A percentile compares a stretch with the other conserved stretches of the same genome.
Conservation (phyloP, 2,329 filamentous ascomycete species). For the Escovopsis sp. region DNA sequence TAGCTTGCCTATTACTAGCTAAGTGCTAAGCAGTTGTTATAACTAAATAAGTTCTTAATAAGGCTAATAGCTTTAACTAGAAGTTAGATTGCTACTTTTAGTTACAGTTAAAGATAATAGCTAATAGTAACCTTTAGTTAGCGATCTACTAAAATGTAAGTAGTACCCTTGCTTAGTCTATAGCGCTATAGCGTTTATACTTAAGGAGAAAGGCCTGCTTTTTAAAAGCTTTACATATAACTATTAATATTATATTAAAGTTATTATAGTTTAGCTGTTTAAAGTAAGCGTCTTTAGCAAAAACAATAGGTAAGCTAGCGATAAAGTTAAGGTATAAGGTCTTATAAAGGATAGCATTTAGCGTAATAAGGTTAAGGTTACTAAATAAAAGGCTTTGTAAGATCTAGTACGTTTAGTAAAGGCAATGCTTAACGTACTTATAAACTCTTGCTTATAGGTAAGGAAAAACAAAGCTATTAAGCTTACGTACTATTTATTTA, state of each 20-base stretch:
- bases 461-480: background rate
- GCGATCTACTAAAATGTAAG: too few relatives aligned
- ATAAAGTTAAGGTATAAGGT: background rate
- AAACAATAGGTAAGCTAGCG: background rate
- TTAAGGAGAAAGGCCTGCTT: too few relatives aligned
- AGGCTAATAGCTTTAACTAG: background rate
- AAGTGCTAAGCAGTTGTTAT: background rate
- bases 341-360: background rate
- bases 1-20: background rate
- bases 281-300: background rate
- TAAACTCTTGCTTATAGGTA: background rate
- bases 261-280: background rate
- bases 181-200: too few relatives aligned
- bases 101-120: conserved; percentile 1
- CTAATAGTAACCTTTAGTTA: background rate
- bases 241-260: background rate
- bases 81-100: background rate
- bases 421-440: background rate
- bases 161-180: too few relatives aligned
- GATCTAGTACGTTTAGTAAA: background rate
- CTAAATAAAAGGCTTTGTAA: too few relatives aligned
- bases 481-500: background rate
- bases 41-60: background rate
- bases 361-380: too few relatives aligned
- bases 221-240: too few relatives aligned